phyloP scores from a whole-genome alignment of 345 rosid species.

The Conringia planisiliqua region DNA sequence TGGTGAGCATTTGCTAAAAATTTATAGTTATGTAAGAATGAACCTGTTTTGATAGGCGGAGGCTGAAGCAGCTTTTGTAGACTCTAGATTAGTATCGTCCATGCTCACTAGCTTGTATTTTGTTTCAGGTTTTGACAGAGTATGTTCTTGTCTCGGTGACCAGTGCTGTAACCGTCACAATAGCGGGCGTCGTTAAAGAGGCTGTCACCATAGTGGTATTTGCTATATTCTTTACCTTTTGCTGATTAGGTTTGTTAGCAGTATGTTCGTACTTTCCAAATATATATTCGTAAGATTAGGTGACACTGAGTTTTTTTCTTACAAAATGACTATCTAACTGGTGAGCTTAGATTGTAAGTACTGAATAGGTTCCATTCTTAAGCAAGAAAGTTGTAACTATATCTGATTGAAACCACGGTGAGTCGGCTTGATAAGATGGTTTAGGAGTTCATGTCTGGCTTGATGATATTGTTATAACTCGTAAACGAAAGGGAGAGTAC shows the following conservation, averaged over 20 bases:
- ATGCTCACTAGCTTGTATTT: constrained; percentile 8
- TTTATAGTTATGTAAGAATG: neutral
- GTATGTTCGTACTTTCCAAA: neutral
- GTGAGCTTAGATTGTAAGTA: neutral
- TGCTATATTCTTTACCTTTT: neutral
- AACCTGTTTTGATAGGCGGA: neutral
- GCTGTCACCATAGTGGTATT: constrained; percentile 94
- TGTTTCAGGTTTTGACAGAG: constrained; percentile 86
- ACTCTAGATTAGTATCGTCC: neutral
- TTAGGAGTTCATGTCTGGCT: neutral
- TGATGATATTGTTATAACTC: neutral
- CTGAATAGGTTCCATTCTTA: neutral
- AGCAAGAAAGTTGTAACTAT: neutral
- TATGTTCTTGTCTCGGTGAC: constrained; percentile 93
- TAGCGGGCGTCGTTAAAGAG: constrained; percentile 98
- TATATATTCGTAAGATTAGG: constrained; percentile 1
- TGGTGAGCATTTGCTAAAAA: constrained; percentile 47
- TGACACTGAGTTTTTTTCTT: neutral
- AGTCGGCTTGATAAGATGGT: neutral
- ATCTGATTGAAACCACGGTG: neutral
- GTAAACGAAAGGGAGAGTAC: neutral
- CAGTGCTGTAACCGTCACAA: constrained; percentile 97
- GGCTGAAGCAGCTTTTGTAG: neutral
- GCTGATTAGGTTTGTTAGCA: neutral
- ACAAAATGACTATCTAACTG: neutral